Percentiles rank a stretch among this genome's conserved stretches.
These are phyloP conservation scores for Leccinum disarticulatum DNA, from an alignment of 768 basidiomycete species.

Conservation along the genomic window DNA sequence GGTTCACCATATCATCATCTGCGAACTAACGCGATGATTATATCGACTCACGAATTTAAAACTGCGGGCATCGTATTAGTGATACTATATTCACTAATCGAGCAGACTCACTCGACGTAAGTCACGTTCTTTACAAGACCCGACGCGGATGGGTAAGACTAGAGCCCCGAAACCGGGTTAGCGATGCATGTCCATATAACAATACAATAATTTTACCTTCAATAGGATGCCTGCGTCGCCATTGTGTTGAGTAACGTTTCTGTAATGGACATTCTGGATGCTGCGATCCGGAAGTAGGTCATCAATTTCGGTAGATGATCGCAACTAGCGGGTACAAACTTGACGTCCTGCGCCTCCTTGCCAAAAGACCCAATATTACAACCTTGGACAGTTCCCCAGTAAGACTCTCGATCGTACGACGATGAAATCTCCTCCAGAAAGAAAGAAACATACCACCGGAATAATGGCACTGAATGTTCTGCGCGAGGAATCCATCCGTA, in stretches of 20 bases:
- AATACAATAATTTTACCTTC: constrained; percentile 6
- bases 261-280: constrained; percentile 12
- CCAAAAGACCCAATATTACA: constrained; percentile 19
- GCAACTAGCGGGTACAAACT: background rate
- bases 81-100: background rate
- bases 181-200: background rate
- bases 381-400: constrained; percentile 4
- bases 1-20: background rate
- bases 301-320: background rate
- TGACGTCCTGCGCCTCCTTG: background rate
- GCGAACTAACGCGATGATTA: background rate
- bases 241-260: constrained; percentile 1
- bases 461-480: constrained; percentile 15
- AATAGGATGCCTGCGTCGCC: constrained; percentile 4
- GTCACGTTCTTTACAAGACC: constrained; percentile 13
- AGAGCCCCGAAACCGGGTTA: background rate
- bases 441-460: constrained; percentile 4
- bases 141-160: constrained; percentile 13
- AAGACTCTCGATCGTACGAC: background rate
- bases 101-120: constrained; percentile 9
- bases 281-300: background rate
- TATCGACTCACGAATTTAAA: constrained; percentile 13
- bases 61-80: background rate
- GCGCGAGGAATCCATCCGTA: constrained; percentile 19
- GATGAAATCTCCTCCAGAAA: background rate